Evolutionary conservation across 805 yeast species (phyloP), one percentile per base, ranked within the genome.

Genomic region (Zygosaccharomyces rouxii): DNA sequence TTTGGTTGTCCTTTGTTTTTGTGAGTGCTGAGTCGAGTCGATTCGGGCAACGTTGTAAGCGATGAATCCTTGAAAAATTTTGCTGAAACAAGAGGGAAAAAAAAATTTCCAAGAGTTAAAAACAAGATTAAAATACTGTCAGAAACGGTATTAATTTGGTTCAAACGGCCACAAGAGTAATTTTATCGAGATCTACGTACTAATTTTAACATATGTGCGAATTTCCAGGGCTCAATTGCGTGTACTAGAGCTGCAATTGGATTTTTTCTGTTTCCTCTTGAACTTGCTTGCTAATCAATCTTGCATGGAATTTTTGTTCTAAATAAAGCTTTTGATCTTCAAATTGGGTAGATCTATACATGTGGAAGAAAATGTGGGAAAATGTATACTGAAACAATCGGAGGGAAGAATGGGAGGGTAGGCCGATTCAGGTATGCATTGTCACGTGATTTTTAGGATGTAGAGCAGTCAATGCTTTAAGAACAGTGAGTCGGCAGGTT

Each of bases 1-100:
- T 16, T 30, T 29, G 44, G 35, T 41, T 41, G 44, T 29, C 25
- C 23, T 29, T 41, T 41, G 44, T 41, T 41, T 41, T 41, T 41
- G 44, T 41, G 44, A 41, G 44, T 26, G 44, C 9, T 35, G 37
- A 28, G 33, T 14, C 44, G 37, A 28, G 33, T 30, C 35, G 44
- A 29, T 25, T 25, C 10, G 26, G 28, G 23, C 35, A 33, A 33
- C 16, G 37, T 33, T 33, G 19, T 26, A 41, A 41, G 44, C 44
- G 44, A 41, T 13, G 22, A 21, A 22, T 29, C 4, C 10, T 25
- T 25, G 44, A 21, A 29, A 41, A 41, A 33, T 29, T 30, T 29
- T 41, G 35, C 35, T 25, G 33, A 30, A 29, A 22, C 35, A 18
- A 41, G 21, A 41, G 29, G 21, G 29, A 28, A 11, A n/a, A 5